Base-by-base conservation (phyloP, 352 stramenopile genomes). In the Phytophthora capsici region DNA sequence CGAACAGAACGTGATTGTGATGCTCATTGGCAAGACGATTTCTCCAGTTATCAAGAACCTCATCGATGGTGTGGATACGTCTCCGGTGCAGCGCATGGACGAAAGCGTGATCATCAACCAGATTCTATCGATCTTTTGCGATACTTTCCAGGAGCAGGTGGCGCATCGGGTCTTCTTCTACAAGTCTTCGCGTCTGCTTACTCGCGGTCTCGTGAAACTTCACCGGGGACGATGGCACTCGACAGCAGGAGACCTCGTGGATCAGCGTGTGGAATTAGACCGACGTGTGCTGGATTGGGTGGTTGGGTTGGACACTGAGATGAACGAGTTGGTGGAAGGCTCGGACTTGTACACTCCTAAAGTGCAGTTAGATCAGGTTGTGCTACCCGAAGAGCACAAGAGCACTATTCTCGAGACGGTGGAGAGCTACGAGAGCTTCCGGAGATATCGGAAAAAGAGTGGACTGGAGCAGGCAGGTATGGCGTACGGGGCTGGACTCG, bases 31-130 rank as follows among this genome's bases (percentile, higher is more conserved):
- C 46, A 94, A 94, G 60, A 96, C 89, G 3, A 93, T 96, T 66
- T 95, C 87, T 49, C 89, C 89, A 1, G 85, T 96, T 20, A 92
- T 96, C 67, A 93, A 93, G 69, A 93, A 93, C 61, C 77, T 95
- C 8, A 82, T 96, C 38, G 88, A 96, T 60, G 84, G 86, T 20
- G 84, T 95, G 43, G 86, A 95, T 65, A 93, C 72, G 47, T 92
- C 85, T 34, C 84, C 84, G 0, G 88, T 95, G 43, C 88, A 95
- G 73, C 84, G 86, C 46, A 93, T 96, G 84, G 89, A 96, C 54
- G 87, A 95, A 62, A 93, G 84, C 59, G 91, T 94, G 62, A 95
- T 93, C 52, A 93, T 96, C 69, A 94, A 94, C 69, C 85, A 95
- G 66, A 90, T 95, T 49, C 53, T 96, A 40, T 90, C 81, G 32